A percentile compares a stretch with the other conserved stretches of the same genome.
phyloP scores from a whole-genome alignment of 345 rosid species.

The Populus pruinosa region DNA sequence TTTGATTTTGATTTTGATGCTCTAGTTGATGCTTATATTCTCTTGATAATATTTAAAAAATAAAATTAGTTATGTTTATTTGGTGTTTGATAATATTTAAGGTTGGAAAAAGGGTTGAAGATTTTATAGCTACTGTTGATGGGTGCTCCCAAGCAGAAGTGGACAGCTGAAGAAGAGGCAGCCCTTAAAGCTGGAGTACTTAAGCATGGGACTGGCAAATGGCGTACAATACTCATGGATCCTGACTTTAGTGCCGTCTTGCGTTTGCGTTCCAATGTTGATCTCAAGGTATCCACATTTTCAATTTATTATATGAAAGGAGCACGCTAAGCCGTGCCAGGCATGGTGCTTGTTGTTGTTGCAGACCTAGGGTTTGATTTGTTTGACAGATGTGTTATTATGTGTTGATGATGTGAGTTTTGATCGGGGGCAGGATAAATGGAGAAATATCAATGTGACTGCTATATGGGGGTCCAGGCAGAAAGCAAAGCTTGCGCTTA shows the following conservation, averaged over 20 bases:
- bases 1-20: too few species aligned
- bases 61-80: too few species aligned
- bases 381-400: too few species aligned
- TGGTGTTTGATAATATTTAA: too few species aligned
- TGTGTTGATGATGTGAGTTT: too few species aligned
- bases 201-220: slow-evolving; percentile 36
- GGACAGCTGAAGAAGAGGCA: slow-evolving; percentile 40
- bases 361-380: too few species aligned
- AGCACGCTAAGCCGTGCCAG: too few species aligned
- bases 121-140: slow-evolving; percentile 13
- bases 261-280: slow-evolving; percentile 31
- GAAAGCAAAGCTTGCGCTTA: slow-evolving; percentile 34
- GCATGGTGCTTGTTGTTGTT: not conserved
- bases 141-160: slow-evolving; percentile 37
- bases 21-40: too few species aligned
- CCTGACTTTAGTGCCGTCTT: slow-evolving; percentile 26
- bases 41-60: too few species aligned
- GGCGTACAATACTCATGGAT: slow-evolving; percentile 36
- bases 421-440: slow-evolving; percentile 24
- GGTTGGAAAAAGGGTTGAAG: too few species aligned
- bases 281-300: slow-evolving; percentile 24
- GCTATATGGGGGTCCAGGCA: slow-evolving; percentile 39
- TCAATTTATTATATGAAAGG: too few species aligned
- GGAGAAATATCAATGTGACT: slow-evolving; percentile 40
- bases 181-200: slow-evolving; percentile 36